Percentiles rank a stretch among this genome's conserved stretches.
phyloP scores from a whole-genome alignment of 495 filamentous ascomycete genomes.

The Podospora tetraspora region DNA sequence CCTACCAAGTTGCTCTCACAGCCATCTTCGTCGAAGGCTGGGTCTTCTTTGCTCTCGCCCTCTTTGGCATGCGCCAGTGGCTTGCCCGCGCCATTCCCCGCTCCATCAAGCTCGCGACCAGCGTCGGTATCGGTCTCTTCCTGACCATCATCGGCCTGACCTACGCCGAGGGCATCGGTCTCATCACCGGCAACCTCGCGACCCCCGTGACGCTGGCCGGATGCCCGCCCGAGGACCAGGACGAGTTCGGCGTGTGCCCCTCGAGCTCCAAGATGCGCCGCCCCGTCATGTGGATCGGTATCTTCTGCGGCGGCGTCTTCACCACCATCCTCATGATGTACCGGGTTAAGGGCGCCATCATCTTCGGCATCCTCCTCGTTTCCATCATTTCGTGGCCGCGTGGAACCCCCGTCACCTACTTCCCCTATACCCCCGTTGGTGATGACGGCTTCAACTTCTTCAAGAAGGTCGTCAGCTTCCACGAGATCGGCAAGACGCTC shows the following conservation, averaged over 20 bases:
- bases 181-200: conserved; percentile 53
- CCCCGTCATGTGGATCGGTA: conserved; percentile 75
- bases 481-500: conserved; percentile 61
- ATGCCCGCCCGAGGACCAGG: conserved; percentile 40
- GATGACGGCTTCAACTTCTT: conserved; percentile 72
- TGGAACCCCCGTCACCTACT: conserved; percentile 65
- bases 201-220: conserved; percentile 67
- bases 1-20: conserved; percentile 66
- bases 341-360: conserved; percentile 75
- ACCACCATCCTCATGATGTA: conserved; percentile 76
- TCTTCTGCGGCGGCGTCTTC: conserved; percentile 74
- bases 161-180: conserved; percentile 72
- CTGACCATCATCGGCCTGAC: conserved; percentile 75
- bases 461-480: conserved; percentile 75
- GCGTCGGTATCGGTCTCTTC: conserved; percentile 75
- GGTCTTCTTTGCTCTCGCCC: conserved; percentile 62
- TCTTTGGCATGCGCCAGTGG: conserved; percentile 77
- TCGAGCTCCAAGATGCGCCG: conserved; percentile 62
- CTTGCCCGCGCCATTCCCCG: conserved; percentile 69
- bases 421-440: conserved; percentile 63
- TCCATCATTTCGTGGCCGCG: conserved; percentile 82
- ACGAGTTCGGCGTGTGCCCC: conserved; percentile 46
- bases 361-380: conserved; percentile 71
- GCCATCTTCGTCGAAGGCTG: conserved; percentile 81
- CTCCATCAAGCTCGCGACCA: conserved; percentile 78